Evolutionary conservation across 768 basidiomycete genomes (phyloP).

Genomic region (Macrolepiota fuliginosa): DNA sequence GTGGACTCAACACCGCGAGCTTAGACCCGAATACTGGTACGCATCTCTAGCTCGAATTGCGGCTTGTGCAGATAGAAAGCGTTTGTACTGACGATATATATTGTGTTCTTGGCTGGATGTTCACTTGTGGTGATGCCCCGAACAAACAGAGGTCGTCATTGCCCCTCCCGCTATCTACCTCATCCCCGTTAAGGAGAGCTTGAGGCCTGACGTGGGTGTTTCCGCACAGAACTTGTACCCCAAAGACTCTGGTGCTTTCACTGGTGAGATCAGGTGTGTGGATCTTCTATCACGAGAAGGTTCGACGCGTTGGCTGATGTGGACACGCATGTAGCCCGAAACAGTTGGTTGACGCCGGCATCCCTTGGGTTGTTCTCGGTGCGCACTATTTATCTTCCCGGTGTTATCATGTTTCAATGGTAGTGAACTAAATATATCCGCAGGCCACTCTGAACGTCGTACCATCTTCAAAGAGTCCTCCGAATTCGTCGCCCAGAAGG

Average conservation of each 20-base stretch:
- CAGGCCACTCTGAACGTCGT: conserved; percentile 95
- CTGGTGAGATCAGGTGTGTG: conserved; percentile 89
- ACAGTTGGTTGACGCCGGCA: conserved; percentile 82
- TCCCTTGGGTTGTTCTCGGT: conserved; percentile 94
- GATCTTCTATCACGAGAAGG: not conserved
- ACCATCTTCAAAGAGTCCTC: conserved; percentile 89
- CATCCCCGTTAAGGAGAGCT: conserved; percentile 58
- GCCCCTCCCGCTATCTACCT: conserved; percentile 91
- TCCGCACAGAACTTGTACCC: conserved; percentile 91
- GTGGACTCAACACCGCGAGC: conserved; percentile 72
- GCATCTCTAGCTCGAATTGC: conserved; percentile 15
- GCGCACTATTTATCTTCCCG: conserved; percentile 17
- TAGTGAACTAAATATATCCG: conserved; percentile 1
- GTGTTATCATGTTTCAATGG: conserved; percentile 7
- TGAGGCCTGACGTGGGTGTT: conserved; percentile 71
- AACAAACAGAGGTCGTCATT: conserved; percentile 80
- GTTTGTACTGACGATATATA: not conserved
- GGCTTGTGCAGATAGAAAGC: not conserved
- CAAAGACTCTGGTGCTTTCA: conserved; percentile 86
- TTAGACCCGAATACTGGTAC: conserved; percentile 77
- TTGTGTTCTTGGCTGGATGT: not conserved
- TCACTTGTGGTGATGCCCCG: not conserved
- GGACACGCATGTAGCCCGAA: conserved; percentile 48
- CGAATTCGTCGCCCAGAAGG: conserved; percentile 81
- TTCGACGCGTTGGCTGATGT: not conserved